phyloP scores from a whole-genome alignment of 2,329 filamentous ascomycete genomes.

The Ascochyta pisi region DNA sequence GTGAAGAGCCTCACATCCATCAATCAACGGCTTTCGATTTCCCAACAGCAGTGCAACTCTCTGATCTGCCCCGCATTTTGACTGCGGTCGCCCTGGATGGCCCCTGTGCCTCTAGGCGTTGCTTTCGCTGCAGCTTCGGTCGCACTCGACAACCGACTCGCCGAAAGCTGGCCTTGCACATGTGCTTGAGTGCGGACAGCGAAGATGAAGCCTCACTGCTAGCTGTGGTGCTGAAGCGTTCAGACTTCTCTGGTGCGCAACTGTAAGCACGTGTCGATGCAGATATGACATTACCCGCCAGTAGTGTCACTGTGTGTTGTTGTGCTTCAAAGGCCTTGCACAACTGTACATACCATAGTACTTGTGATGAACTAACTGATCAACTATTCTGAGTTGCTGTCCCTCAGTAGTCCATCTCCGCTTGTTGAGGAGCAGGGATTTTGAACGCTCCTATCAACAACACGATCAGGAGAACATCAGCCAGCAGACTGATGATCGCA shows the following conservation, averaged over 20 bases:
- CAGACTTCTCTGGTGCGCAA: background rate
- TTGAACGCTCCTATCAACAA: too few relatives aligned
- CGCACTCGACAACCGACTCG: background rate
- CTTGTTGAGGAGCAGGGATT: too few relatives aligned
- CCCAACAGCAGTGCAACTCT: constrained; percentile 1
- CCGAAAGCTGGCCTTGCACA: background rate
- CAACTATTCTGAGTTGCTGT: too few relatives aligned
- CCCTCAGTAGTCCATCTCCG: too few relatives aligned
- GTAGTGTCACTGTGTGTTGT: too few relatives aligned
- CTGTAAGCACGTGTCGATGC: background rate
- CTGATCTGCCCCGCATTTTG: background rate
- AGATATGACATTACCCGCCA: background rate
- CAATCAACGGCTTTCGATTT: constrained; percentile 12
- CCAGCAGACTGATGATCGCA: too few relatives aligned
- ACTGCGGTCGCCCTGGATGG: background rate
- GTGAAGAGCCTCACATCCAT: constrained; percentile 12
- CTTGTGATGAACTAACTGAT: background rate
- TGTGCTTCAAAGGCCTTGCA: background rate
- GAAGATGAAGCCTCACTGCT: background rate
- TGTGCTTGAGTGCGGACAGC: background rate
- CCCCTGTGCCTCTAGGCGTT: background rate
- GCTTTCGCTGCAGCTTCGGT: background rate
- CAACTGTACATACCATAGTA: background rate
- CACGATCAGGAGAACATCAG: background rate
- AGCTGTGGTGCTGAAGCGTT: background rate